phyloP scores from a whole-genome alignment of 176 grass and related monocot species.

The Rhipidocladum racemiflorum region DNA sequence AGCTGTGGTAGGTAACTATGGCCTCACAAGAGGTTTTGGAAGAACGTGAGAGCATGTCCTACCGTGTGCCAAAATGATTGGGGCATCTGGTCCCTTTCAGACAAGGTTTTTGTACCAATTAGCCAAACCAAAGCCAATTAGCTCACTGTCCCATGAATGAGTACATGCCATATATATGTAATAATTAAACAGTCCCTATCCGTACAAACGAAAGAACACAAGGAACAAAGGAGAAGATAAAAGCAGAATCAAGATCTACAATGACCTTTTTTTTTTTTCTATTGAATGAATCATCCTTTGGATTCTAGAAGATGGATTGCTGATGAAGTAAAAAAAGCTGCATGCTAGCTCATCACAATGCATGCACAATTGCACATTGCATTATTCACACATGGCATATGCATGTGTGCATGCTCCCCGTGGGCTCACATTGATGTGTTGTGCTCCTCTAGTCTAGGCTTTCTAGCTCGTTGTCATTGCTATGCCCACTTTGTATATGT shows the following conservation, averaged over 20 bases:
- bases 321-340: slow-evolving; percentile 6
- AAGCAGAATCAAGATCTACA: neutral
- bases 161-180: neutral
- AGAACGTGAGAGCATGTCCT: neutral
- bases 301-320: slow-evolving; percentile 18
- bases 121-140: neutral
- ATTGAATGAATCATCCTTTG: neutral
- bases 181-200: neutral
- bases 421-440: slow-evolving; percentile 17
- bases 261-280: neutral
- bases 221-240: neutral
- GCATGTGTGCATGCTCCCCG: neutral
- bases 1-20: neutral
- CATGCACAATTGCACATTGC: neutral
- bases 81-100: neutral
- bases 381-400: slow-evolving; percentile 7
- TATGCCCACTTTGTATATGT: neutral
- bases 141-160: neutral
- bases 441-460: neutral
- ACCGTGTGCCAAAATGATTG: slow-evolving; percentile 15
- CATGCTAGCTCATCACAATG: neutral
- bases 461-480: neutral
- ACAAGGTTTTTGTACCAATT: neutral
- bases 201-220: neutral
- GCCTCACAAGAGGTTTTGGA: neutral